Conservation (phyloP, 2,329 filamentous ascomycete genomes). For the Aspergillus quadrilineatus region DNA sequence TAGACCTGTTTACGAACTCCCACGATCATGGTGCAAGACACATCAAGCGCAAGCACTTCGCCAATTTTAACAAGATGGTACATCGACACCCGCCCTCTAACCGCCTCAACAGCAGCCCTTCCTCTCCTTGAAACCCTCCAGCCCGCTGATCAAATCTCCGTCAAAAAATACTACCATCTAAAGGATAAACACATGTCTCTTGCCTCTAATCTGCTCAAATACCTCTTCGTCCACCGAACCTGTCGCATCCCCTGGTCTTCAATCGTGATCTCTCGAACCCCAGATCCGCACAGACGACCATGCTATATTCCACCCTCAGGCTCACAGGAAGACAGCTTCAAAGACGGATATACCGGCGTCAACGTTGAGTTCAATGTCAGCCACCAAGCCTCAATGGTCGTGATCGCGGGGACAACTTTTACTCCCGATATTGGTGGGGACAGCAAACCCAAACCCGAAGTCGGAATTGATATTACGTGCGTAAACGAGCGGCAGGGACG, state of each 20-base stretch:
- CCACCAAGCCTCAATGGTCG: conserved; percentile 63
- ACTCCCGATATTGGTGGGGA: conserved; percentile 9
- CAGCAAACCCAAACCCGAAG: conserved; percentile 31
- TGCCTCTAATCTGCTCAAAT: conserved; percentile 61
- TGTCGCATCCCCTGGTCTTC: conserved; percentile 58
- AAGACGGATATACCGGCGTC: conserved; percentile 12
- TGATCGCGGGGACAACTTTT: conserved; percentile 52
- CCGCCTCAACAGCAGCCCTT: conserved; percentile 32
- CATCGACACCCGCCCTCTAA: conserved; percentile 42
- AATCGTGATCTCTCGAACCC: conserved; percentile 54
- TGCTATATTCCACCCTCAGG: conserved; percentile 49
- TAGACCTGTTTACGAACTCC: too few relatives aligned
- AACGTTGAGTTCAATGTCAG: conserved; percentile 63
- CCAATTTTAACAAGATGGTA: conserved; percentile 42
- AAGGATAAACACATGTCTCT: conserved; percentile 62
- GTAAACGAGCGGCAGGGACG: conserved; percentile 54
- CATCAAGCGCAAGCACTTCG: neutral
- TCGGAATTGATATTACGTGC: conserved; percentile 64
- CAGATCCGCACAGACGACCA: conserved; percentile 50
- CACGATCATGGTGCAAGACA: neutral
- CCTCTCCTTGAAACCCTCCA: conserved; percentile 44
- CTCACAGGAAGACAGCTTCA: neutral
- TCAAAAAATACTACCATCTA: conserved; percentile 52
- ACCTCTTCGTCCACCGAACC: conserved; percentile 56
- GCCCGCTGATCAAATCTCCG: conserved; percentile 50